Evolutionary conservation across 768 basidiomycete species (phyloP).

Genomic region (Xerocomus potaroensis): DNA sequence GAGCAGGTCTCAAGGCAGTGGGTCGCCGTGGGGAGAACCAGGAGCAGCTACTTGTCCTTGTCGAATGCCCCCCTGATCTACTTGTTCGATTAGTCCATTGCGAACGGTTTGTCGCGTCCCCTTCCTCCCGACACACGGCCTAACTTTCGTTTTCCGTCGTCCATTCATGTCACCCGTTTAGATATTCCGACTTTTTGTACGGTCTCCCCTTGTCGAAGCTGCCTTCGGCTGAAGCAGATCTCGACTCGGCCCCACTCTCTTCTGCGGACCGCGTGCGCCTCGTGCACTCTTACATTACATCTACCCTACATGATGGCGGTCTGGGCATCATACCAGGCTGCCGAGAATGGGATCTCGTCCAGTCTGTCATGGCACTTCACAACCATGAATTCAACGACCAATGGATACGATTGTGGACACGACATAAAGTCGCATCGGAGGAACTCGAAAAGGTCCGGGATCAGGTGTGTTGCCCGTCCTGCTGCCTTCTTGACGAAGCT

Average conservation of each 20-base stretch:
- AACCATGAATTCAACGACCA: slow-evolving; percentile 74
- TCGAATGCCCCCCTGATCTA: slow-evolving; percentile 60
- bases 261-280: slow-evolving; percentile 81
- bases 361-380: slow-evolving; percentile 80
- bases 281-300: slow-evolving; percentile 66
- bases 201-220: slow-evolving; percentile 59
- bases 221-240: slow-evolving; percentile 37
- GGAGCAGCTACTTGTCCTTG: slow-evolving; percentile 73
- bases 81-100: slow-evolving; percentile 62
- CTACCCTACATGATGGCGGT: slow-evolving; percentile 71
- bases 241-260: slow-evolving; percentile 46
- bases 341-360: slow-evolving; percentile 73
- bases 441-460: slow-evolving; percentile 68
- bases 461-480: slow-evolving; percentile 45
- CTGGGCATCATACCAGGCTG: slow-evolving; percentile 74
- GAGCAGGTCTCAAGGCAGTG: slow-evolving; percentile 64
- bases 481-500: not conserved
- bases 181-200: slow-evolving; percentile 72
- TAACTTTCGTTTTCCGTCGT: not conserved
- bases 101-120: slow-evolving; percentile 58
- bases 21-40: slow-evolving; percentile 73
- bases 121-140: not conserved
- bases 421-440: slow-evolving; percentile 54
- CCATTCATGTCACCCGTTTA: slow-evolving; percentile 23
- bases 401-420: slow-evolving; percentile 78